Evolutionary conservation across 2,329 filamentous ascomycete species (phyloP).

Genomic region (Pyricularia sp.): DNA sequence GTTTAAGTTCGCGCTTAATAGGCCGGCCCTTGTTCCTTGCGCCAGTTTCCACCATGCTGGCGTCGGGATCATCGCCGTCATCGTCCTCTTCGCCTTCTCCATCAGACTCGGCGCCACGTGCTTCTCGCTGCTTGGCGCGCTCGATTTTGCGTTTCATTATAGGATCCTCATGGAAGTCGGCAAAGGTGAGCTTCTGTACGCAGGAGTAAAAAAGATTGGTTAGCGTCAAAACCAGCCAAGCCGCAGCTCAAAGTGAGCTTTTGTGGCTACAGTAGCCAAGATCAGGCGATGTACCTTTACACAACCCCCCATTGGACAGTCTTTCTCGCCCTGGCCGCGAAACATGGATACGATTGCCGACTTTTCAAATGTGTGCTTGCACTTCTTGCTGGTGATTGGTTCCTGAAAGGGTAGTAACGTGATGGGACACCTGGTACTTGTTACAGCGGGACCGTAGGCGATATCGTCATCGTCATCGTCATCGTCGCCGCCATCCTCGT

Average conservation of each 20-base stretch:
- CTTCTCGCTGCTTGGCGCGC: conserved; percentile 28
- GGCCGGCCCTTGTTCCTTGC: neutral
- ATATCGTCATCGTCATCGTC: conserved; percentile 64
- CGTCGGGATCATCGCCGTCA: neutral
- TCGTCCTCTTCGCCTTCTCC: neutral
- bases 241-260: neutral
- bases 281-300: conserved; percentile 29
- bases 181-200: conserved; percentile 30
- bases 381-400: conserved; percentile 53
- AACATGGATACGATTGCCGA: conserved; percentile 42
- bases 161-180: conserved; percentile 44
- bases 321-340: conserved; percentile 21
- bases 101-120: neutral
- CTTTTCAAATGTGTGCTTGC: conserved; percentile 62
- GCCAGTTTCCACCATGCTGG: conserved; percentile 1
- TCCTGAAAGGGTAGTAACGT: conserved; percentile 51
- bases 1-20: neutral
- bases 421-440: conserved; percentile 57
- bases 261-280: neutral
- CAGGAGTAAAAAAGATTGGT: neutral
- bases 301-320: conserved; percentile 56
- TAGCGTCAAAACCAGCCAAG: neutral
- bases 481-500: conserved; percentile 31
- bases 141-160: conserved; percentile 44
- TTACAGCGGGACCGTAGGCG: conserved; percentile 41